Percentiles rank a stretch among this genome's conserved stretches.
These are phyloP conservation scores for Aspergillus hancockii DNA, from an alignment of 495 filamentous ascomycete species.

Conservation along the genomic window DNA sequence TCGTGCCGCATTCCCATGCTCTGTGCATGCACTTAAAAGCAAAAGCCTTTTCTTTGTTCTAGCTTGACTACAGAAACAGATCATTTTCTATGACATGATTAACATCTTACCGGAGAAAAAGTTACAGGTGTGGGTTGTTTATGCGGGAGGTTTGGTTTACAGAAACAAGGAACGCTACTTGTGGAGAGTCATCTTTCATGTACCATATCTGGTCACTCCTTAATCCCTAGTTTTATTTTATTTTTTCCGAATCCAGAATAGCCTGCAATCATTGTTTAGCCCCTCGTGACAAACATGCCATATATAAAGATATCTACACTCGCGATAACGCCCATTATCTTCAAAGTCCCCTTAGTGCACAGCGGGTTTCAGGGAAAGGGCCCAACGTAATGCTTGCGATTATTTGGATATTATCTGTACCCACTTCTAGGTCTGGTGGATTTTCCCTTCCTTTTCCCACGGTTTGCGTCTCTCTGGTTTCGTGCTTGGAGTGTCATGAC, in stretches of 20 bases:
- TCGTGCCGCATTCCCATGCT: background rate
- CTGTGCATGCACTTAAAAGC: background rate
- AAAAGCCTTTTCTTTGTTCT: background rate
- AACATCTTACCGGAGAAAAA: conserved; percentile 22
- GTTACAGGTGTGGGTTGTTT: conserved; percentile 22
- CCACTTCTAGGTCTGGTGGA: background rate
- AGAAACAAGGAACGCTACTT: conserved; percentile 13
- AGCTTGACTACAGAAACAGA: conserved; percentile 11
- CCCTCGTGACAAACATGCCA: background rate
- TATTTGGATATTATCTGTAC: background rate
- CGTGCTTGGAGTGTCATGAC: conserved; percentile 55
- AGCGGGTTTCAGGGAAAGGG: background rate
- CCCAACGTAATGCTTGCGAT: background rate
- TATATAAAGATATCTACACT: background rate
- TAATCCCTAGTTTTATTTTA: conserved; percentile 10
- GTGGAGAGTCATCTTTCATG: conserved; percentile 13
- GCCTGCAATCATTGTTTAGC: background rate
- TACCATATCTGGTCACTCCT: conserved; percentile 13
- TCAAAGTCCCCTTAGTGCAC: background rate
- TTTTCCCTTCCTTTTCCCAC: conserved; percentile 64
- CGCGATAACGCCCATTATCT: background rate
- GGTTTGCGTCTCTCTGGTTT: conserved; percentile 67
- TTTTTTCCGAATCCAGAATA: conserved; percentile 7
- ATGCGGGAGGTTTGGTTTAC: conserved; percentile 26
- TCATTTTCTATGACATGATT: conserved; percentile 26